Evolutionary conservation across 257 asterid genomes (phyloP).

Genomic region (Cruciata laevipes): DNA sequence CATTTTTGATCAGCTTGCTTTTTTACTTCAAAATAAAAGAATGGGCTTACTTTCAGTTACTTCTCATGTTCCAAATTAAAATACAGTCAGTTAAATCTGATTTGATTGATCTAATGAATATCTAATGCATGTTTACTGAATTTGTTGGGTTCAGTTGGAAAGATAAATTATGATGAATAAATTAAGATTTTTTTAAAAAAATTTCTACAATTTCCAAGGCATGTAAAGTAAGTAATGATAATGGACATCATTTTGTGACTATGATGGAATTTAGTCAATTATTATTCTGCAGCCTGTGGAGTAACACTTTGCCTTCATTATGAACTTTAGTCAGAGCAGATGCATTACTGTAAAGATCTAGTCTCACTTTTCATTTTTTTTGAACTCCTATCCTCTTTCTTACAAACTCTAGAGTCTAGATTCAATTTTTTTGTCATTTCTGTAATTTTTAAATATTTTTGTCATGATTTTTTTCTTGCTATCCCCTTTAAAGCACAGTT

Average conservation of each 20-base stretch:
- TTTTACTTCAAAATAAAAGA: neutral
- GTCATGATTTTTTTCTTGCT: no score
- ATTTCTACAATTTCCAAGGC: neutral
- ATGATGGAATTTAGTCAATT: neutral
- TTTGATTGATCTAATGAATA: neutral
- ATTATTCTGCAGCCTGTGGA: neutral
- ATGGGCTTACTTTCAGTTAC: neutral
- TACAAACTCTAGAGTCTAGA: neutral
- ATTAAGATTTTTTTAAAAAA: neutral
- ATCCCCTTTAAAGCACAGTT: no score
- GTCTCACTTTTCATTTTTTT: neutral
- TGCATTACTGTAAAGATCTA: neutral
- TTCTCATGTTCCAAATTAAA: no score
- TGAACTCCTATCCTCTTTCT: neutral
- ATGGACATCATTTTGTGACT: neutral
- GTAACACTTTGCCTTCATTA: neutral
- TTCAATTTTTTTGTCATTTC: neutral
- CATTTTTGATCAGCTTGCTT: neutral
- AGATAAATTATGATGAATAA: neutral
- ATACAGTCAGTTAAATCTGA: neutral
- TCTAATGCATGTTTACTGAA: neutral
- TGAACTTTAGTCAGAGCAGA: neutral
- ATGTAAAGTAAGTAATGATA: neutral
- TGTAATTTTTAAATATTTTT: no score
- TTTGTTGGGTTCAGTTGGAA: neutral